phyloP scores from a whole-genome alignment of 106 monocot genomes.

The Amphibolis antarctica region DNA sequence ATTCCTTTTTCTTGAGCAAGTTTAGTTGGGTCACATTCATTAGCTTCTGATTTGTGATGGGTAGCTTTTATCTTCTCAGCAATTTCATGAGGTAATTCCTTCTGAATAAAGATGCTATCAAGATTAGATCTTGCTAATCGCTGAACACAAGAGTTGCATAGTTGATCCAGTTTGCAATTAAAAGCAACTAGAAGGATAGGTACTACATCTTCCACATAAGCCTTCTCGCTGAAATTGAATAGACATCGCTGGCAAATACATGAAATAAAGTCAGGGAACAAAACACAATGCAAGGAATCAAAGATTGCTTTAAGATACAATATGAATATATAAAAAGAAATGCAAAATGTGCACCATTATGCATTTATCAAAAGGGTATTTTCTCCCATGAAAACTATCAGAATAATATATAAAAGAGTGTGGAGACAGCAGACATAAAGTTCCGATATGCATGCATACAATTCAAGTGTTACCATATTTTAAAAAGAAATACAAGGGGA shows the following conservation, averaged over 20 bases:
- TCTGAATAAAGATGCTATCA: slow-evolving; percentile 48
- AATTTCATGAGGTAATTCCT: slow-evolving; percentile 53
- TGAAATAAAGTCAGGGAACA: not conserved
- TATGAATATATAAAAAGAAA: not conserved
- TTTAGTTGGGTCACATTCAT: slow-evolving; percentile 19
- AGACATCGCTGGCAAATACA: slow-evolving; percentile 55
- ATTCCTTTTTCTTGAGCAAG: slow-evolving; percentile 41
- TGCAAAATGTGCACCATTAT: no score
- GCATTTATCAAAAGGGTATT: no score
- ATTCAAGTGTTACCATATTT: no score
- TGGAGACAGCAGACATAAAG: no score
- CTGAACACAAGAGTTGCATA: slow-evolving; percentile 48
- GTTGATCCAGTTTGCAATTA: slow-evolving; percentile 38
- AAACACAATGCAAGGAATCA: not conserved
- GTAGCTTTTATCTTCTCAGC: slow-evolving; percentile 40
- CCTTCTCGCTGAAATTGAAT: slow-evolving; percentile 61
- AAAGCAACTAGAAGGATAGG: slow-evolving; percentile 65
- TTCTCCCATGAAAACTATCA: no score
- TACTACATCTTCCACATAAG: slow-evolving; percentile 82
- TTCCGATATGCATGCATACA: no score
- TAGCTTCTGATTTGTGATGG: slow-evolving; percentile 17
- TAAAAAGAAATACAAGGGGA: no score
- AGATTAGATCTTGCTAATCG: slow-evolving; percentile 67
- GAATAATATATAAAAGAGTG: no score
- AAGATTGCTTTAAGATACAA: not conserved